phyloP scores from a whole-genome alignment of 2,329 filamentous ascomycete species.

The Didymella lethalis region DNA sequence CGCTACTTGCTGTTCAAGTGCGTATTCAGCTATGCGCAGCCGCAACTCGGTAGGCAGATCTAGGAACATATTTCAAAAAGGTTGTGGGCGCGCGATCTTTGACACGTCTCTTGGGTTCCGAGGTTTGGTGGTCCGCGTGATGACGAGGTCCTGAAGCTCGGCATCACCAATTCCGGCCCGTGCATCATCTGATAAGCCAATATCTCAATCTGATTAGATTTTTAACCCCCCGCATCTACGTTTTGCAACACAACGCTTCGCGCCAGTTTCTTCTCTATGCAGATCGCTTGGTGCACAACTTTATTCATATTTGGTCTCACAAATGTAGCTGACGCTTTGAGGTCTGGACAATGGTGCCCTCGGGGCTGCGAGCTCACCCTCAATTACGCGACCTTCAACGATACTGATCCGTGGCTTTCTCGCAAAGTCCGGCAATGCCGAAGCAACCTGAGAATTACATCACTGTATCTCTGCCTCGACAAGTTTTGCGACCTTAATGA shows the following conservation, averaged over 20 bases:
- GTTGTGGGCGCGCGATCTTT: neutral
- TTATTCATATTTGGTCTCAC: slow-evolving; percentile 18
- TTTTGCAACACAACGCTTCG: slow-evolving; percentile 22
- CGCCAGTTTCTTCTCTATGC: slow-evolving; percentile 27
- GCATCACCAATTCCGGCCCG: neutral
- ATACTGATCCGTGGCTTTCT: slow-evolving; percentile 37
- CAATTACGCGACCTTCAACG: slow-evolving; percentile 45
- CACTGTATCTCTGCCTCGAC: slow-evolving; percentile 42
- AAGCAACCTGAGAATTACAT: slow-evolving; percentile 35
- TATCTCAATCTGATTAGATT: slow-evolving; percentile 31
- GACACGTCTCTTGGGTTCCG: neutral
- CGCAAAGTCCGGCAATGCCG: slow-evolving; percentile 40
- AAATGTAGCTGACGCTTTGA: slow-evolving; percentile 25
- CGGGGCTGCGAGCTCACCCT: slow-evolving; percentile 40
- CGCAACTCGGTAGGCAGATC: slow-evolving; percentile 50
- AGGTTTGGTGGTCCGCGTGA: neutral
- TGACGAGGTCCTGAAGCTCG: neutral
- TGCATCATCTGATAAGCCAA: slow-evolving; percentile 2
- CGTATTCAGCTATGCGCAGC: slow-evolving; percentile 42
- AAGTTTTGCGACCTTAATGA: slow-evolving; percentile 33
- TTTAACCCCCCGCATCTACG: slow-evolving; percentile 24
- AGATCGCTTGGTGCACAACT: slow-evolving; percentile 19
- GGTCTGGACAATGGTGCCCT: slow-evolving; percentile 40
- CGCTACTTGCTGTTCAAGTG: slow-evolving; percentile 29
- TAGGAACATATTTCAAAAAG: slow-evolving; percentile 26